Evolutionary conservation across 257 asterid species (phyloP).

Genomic region (Paraleonurus japonicus): DNA sequence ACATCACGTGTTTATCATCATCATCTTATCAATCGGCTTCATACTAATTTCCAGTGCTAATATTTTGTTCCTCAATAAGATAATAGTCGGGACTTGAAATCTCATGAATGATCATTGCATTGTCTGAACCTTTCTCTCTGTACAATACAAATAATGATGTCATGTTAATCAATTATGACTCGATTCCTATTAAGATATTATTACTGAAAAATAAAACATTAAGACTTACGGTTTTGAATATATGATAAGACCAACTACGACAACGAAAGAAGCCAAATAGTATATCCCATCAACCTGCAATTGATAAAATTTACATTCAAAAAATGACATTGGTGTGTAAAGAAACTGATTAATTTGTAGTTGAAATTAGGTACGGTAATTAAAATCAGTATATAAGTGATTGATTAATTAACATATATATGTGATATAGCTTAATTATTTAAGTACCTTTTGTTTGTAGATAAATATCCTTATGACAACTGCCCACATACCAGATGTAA

Average conservation of each 20-base stretch:
- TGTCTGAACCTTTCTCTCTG: slow-evolving; percentile 38
- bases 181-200: too few species aligned
- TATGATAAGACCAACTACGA: slow-evolving; percentile 54
- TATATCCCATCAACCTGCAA: slow-evolving; percentile 76
- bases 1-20: too few species aligned
- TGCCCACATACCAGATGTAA: slow-evolving; percentile 88
- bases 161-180: not conserved
- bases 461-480: slow-evolving; percentile 59
- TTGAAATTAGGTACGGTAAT: too few species aligned
- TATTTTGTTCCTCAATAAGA: slow-evolving; percentile 47
- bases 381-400: too few species aligned
- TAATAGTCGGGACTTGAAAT: slow-evolving; percentile 25
- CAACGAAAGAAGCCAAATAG: slow-evolving; percentile 56
- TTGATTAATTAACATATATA: too few species aligned
- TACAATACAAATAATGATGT: not conserved
- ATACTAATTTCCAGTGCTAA: slow-evolving; percentile 6
- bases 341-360: not conserved
- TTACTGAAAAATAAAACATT: not conserved
- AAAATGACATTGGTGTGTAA: not conserved
- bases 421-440: too few species aligned
- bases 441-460: slow-evolving; percentile 63
- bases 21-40: too few species aligned
- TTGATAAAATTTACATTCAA: not conserved
- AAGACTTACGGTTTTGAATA: slow-evolving; percentile 53
- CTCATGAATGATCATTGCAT: slow-evolving; percentile 14